These are phyloP conservation scores for Baorangia bicolor DNA, from an alignment of 768 basidiomycete species.

Conservation along the genomic window DNA sequence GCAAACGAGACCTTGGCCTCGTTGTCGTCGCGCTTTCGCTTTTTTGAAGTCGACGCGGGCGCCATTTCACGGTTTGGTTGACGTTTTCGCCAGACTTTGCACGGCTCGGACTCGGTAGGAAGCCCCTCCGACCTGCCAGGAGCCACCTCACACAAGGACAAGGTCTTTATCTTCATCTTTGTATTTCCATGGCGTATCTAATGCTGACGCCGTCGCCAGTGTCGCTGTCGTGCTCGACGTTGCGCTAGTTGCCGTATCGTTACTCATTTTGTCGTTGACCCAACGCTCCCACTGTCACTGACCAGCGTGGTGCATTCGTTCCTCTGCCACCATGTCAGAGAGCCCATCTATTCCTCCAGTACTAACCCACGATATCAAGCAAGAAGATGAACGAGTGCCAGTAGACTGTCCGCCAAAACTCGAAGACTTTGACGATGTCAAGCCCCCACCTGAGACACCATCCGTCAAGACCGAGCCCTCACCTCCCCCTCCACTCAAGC, in stretches of 20 bases:
- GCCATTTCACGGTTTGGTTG: slow-evolving; percentile 20
- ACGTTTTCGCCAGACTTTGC: slow-evolving; percentile 11
- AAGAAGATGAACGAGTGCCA: slow-evolving; percentile 6
- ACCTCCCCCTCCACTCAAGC: slow-evolving; percentile 30
- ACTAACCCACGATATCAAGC: slow-evolving; percentile 12
- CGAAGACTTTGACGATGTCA: slow-evolving; percentile 25
- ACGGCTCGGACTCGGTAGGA: not conserved
- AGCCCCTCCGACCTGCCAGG: not conserved
- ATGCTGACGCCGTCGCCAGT: slow-evolving; percentile 16
- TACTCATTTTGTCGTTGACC: slow-evolving; percentile 26
- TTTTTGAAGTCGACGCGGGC: slow-evolving; percentile 36
- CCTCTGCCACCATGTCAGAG: slow-evolving; percentile 31
- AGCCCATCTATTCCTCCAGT: slow-evolving; percentile 23
- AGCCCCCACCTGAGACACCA: slow-evolving; percentile 28
- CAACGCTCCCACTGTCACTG: slow-evolving; percentile 14
- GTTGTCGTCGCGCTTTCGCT: slow-evolving; percentile 48
- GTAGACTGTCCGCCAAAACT: slow-evolving; percentile 12
- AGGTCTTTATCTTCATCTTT: slow-evolving; percentile 21
- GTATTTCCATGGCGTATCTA: slow-evolving; percentile 1
- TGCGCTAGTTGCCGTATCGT: slow-evolving; percentile 17
- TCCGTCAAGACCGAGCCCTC: slow-evolving; percentile 31
- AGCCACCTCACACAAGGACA: slow-evolving; percentile 19
- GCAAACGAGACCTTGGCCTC: slow-evolving; percentile 36
- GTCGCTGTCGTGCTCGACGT: slow-evolving; percentile 19
- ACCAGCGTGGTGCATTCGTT: slow-evolving; percentile 15